Percentiles rank a stretch among this genome's conserved stretches.
Conservation (phyloP, 108 stramenopile genomes). For the Pseudonitzschia multistriata region DNA sequence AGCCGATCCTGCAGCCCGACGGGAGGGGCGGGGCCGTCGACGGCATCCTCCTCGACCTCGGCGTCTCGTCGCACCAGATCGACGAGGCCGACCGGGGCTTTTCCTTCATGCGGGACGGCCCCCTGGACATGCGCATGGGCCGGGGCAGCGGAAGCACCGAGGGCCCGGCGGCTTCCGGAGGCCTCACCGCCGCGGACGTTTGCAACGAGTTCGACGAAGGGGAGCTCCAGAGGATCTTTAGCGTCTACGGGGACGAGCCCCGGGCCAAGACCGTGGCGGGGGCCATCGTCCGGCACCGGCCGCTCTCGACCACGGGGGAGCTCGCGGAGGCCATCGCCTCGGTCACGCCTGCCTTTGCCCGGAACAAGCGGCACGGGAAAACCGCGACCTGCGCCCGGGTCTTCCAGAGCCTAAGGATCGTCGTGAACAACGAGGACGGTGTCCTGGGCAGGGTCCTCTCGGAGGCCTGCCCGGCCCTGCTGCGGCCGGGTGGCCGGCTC, state of each 20-base stretch:
- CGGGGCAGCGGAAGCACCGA: background rate
- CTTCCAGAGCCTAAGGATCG: conserved; percentile 88
- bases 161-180: background rate
- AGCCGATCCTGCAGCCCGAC: conserved; percentile 13
- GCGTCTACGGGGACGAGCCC: conserved; percentile 83
- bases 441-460: conserved; percentile 64
- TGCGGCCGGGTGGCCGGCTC: conserved; percentile 60
- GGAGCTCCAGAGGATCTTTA: conserved; percentile 73
- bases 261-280: conserved; percentile 67
- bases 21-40: conserved; percentile 38
- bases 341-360: conserved; percentile 73
- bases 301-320: conserved; percentile 72
- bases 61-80: conserved; percentile 93
- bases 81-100: conserved; percentile 89
- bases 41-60: conserved; percentile 93
- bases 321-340: conserved; percentile 74
- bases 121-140: conserved; percentile 96
- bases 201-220: conserved; percentile 83
- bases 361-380: conserved; percentile 66
- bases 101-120: conserved; percentile 89
- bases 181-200: conserved; percentile 82
- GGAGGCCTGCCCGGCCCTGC: conserved; percentile 59
- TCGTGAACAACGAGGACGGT: conserved; percentile 88
- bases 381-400: conserved; percentile 82
- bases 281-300: conserved; percentile 72